A percentile compares a stretch with the other conserved stretches of the same genome.
phyloP scores from a whole-genome alignment of 441 rosid species.

The Eruca vesicaria region DNA sequence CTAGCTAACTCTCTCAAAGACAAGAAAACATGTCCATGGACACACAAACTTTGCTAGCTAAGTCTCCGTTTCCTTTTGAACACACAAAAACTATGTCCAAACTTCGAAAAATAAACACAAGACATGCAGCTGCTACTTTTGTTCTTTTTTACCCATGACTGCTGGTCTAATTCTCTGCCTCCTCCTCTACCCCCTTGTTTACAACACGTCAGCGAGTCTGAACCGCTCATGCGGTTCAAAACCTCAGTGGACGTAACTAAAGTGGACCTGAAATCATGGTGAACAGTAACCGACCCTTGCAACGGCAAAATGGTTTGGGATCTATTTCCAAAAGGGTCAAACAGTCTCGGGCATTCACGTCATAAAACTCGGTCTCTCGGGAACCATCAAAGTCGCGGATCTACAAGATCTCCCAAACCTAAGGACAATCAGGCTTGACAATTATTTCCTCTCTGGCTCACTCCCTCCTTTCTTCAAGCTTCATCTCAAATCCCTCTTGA shows the following conservation, averaged over 20 bases:
- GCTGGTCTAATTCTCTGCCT: slow-evolving; percentile 25
- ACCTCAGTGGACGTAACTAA: neutral
- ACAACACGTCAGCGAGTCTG: neutral
- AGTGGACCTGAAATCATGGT: neutral
- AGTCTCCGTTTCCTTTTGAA: neutral
- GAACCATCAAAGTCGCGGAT: neutral
- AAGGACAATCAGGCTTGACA: too few species aligned
- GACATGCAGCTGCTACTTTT: slow-evolving; percentile 2
- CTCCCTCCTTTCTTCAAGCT: neutral
- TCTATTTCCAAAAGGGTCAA: neutral
- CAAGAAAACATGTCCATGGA: slow-evolving; percentile 11
- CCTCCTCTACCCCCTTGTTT: neutral
- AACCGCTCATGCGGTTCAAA: neutral
- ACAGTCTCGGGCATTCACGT: neutral
- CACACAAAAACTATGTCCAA: slow-evolving; percentile 31
- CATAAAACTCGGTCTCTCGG: neutral
- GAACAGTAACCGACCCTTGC: neutral
- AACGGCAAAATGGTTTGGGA: neutral
- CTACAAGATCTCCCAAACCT: too few species aligned
- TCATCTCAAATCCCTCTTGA: neutral
- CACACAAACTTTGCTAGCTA: slow-evolving; percentile 27
- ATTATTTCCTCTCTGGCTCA: neutral
- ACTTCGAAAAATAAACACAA: slow-evolving; percentile 14
- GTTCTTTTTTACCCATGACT: slow-evolving; percentile 29
- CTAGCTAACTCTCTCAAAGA: slow-evolving; percentile 22